Conservation (phyloP, 1,284 basidiomycete genomes). For the Farysia itapuensis region DNA sequence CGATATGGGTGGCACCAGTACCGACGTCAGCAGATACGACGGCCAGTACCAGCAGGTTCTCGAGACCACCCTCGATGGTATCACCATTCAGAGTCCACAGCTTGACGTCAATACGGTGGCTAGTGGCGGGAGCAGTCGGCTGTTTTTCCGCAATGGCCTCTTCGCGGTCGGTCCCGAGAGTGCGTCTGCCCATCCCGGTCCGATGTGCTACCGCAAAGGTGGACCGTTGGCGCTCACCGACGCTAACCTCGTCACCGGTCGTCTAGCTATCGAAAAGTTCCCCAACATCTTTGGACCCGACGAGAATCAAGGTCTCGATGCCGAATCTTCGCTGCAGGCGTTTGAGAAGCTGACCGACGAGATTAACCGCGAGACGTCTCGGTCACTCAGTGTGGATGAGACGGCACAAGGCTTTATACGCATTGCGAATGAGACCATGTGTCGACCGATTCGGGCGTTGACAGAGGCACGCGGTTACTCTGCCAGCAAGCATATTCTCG, state of each 20-base stretch:
- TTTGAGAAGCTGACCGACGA: constrained; percentile 71
- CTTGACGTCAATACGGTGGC: constrained; percentile 60
- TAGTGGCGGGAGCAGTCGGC: constrained; percentile 50
- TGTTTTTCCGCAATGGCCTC: constrained; percentile 57
- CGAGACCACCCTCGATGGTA: constrained; percentile 86
- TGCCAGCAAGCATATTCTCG: constrained; percentile 81
- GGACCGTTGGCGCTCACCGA: constrained; percentile 58
- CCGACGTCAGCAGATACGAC: constrained; percentile 84
- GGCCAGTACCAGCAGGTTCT: constrained; percentile 84
- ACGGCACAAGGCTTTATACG: constrained; percentile 73
- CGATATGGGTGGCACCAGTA: constrained; percentile 72
- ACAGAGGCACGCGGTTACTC: constrained; percentile 88
- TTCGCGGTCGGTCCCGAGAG: constrained; percentile 57
- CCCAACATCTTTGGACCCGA: constrained; percentile 84
- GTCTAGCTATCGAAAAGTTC: constrained; percentile 64
- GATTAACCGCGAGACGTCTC: constrained; percentile 67
- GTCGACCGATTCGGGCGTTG: constrained; percentile 83
- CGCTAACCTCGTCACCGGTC: constrained; percentile 57
- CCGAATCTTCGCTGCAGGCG: constrained; percentile 64
- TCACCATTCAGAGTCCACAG: constrained; percentile 84
- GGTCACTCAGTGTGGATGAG: constrained; percentile 74
- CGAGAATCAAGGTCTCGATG: constrained; percentile 79
- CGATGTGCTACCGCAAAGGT: constrained; percentile 57
- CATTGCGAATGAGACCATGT: constrained; percentile 67
- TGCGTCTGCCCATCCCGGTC: constrained; percentile 56